These are phyloP conservation scores for Ogataea parapolymorpha DNA, from an alignment of 805 yeast species.

Conservation along the genomic window DNA sequence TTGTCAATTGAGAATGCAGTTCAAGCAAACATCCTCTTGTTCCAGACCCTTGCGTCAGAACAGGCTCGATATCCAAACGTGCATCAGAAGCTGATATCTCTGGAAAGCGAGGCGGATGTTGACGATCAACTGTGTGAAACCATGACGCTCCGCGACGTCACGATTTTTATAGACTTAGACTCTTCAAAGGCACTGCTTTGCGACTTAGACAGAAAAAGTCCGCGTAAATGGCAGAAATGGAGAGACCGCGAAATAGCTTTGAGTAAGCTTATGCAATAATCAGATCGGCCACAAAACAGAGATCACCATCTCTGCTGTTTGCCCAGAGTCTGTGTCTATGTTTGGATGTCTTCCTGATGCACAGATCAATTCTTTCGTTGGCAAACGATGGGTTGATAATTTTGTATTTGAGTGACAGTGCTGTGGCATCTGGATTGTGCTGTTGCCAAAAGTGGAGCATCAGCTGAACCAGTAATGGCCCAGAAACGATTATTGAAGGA, in stretches of 20 bases:
- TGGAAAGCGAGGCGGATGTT: slow-evolving; percentile 38
- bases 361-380: slow-evolving; percentile 33
- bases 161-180: slow-evolving; percentile 42
- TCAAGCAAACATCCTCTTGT: slow-evolving; percentile 7
- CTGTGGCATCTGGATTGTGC: slow-evolving; percentile 2
- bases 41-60: neutral
- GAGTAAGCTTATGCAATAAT: slow-evolving; percentile 2
- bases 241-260: slow-evolving; percentile 24
- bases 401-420: slow-evolving; percentile 41
- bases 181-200: slow-evolving; percentile 30
- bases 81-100: slow-evolving; percentile 29
- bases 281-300: slow-evolving; percentile 20
- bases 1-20: slow-evolving; percentile 3
- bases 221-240: slow-evolving; percentile 45
- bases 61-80: slow-evolving; percentile 35
- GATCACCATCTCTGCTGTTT: slow-evolving; percentile 5
- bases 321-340: slow-evolving; percentile 29
- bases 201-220: slow-evolving; percentile 49
- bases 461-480: slow-evolving; percentile 70
- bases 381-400: slow-evolving; percentile 50
- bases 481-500: slow-evolving; percentile 66
- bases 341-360: slow-evolving; percentile 13
- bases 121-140: slow-evolving; percentile 38
- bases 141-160: slow-evolving; percentile 55
- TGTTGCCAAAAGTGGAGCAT: slow-evolving; percentile 45